Conservation (phyloP, 2,329 filamentous ascomycete species). For the Fusarium continuum region DNA sequence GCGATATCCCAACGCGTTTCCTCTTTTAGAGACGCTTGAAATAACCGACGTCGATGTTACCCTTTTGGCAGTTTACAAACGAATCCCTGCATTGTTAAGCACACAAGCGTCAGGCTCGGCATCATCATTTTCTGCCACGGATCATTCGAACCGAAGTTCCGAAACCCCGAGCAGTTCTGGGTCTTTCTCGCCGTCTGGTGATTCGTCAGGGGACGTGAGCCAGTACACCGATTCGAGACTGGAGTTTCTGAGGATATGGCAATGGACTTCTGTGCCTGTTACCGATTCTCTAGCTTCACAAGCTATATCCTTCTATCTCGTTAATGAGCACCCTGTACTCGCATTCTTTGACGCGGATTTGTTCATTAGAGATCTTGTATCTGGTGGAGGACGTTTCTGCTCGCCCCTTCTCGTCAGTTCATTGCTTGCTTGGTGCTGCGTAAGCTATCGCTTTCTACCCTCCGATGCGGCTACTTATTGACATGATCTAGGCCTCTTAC, state of each 20-base stretch:
- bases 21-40: neutral
- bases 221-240: neutral
- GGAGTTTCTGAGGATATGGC: neutral
- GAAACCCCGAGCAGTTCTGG: neutral
- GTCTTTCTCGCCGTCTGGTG: neutral
- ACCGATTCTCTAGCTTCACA: neutral
- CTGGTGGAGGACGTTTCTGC: neutral
- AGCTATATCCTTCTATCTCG: conserved; percentile 7
- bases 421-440: conserved; percentile 19
- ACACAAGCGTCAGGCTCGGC: neutral
- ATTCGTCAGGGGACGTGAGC: neutral
- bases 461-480: rapidly evolving
- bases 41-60: conserved; percentile 3
- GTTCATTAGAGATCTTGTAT: neutral
- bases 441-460: neutral
- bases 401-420: conserved; percentile 10
- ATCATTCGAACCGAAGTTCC: neutral
- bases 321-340: conserved; percentile 9
- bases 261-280: conserved; percentile 12
- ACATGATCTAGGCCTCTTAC: neutral
- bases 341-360: conserved; percentile 14
- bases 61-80: neutral
- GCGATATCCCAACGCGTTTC: conserved; percentile 1
- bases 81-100: neutral
- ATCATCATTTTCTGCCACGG: rapidly evolving